A percentile compares a stretch with the other conserved stretches of the same genome.
Conservation (phyloP, 768 basidiomycete genomes). For the Mycena floridula region DNA sequence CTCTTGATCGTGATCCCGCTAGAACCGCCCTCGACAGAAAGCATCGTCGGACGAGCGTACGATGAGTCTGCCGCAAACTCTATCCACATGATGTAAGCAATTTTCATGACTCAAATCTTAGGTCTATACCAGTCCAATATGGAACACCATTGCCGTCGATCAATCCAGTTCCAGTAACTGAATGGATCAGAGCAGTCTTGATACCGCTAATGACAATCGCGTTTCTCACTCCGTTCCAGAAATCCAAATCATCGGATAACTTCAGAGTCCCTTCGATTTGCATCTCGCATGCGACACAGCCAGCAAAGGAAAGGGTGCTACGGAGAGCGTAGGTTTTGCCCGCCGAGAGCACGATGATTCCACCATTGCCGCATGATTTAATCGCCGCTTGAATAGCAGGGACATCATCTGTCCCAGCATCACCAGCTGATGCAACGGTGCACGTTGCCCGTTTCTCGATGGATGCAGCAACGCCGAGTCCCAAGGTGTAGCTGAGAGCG, state of each 20-base stretch:
- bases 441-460: slow-evolving; percentile 21
- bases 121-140: slow-evolving; percentile 18
- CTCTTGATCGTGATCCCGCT: slow-evolving; percentile 21
- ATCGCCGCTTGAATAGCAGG: slow-evolving; percentile 23
- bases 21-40: slow-evolving; percentile 21
- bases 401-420: slow-evolving; percentile 21
- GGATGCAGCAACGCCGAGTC: no score
- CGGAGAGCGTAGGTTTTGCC: slow-evolving; percentile 19
- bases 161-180: slow-evolving; percentile 21
- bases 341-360: slow-evolving; percentile 23
- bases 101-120: background rate
- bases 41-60: slow-evolving; percentile 21
- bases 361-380: slow-evolving; percentile 23
- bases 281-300: slow-evolving; percentile 22
- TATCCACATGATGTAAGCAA: slow-evolving; percentile 1
- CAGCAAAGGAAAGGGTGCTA: slow-evolving; percentile 20
- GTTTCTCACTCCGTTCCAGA: slow-evolving; percentile 22
- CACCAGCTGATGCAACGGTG: slow-evolving; percentile 17
- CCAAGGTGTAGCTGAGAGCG: no score
- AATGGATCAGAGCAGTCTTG: slow-evolving; percentile 18
- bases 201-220: slow-evolving; percentile 18
- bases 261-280: slow-evolving; percentile 25
- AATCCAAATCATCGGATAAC: slow-evolving; percentile 17
- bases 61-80: slow-evolving; percentile 22
- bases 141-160: slow-evolving; percentile 25